These are phyloP conservation scores for Pythium rishiriense DNA, from an alignment of 352 stramenopile genomes.

Conservation along the genomic window DNA sequence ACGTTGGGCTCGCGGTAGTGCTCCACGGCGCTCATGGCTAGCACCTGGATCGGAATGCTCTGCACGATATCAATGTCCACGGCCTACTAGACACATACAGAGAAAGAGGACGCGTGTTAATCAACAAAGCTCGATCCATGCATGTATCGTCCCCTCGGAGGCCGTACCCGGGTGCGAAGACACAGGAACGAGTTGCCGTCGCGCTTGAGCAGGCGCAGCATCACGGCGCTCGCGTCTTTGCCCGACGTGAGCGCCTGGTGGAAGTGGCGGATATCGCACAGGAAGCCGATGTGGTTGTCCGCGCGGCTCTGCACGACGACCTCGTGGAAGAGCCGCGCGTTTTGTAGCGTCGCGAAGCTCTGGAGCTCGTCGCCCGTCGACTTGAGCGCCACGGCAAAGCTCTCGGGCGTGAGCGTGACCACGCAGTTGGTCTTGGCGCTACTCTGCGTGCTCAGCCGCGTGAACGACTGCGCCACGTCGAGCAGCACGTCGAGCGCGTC, in stretches of 20 bases:
- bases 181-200: slow-evolving; percentile 75
- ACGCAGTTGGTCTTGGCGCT: slow-evolving; percentile 67
- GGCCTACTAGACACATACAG: slow-evolving; percentile 29
- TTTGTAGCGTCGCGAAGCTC: slow-evolving; percentile 71
- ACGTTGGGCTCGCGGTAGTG: slow-evolving; percentile 80
- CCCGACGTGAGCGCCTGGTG: slow-evolving; percentile 73
- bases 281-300: slow-evolving; percentile 81
- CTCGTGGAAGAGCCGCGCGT: slow-evolving; percentile 68
- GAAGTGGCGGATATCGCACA: slow-evolving; percentile 74
- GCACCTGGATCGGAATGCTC: slow-evolving; percentile 79
- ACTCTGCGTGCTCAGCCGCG: slow-evolving; percentile 54
- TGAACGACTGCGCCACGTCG: slow-evolving; percentile 74
- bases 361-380: slow-evolving; percentile 74
- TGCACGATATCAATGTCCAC: slow-evolving; percentile 87
- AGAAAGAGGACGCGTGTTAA: neutral
- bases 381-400: slow-evolving; percentile 66
- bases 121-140: neutral
- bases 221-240: slow-evolving; percentile 74
- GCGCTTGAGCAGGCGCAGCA: slow-evolving; percentile 83
- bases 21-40: slow-evolving; percentile 72
- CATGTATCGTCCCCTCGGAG: neutral
- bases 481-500: slow-evolving; percentile 77
- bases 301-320: slow-evolving; percentile 71
- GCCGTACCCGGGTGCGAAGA: slow-evolving; percentile 49
- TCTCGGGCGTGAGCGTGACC: slow-evolving; percentile 69